phyloP scores from a whole-genome alignment of 768 basidiomycete genomes.

The Xanthoconium purpureum region DNA sequence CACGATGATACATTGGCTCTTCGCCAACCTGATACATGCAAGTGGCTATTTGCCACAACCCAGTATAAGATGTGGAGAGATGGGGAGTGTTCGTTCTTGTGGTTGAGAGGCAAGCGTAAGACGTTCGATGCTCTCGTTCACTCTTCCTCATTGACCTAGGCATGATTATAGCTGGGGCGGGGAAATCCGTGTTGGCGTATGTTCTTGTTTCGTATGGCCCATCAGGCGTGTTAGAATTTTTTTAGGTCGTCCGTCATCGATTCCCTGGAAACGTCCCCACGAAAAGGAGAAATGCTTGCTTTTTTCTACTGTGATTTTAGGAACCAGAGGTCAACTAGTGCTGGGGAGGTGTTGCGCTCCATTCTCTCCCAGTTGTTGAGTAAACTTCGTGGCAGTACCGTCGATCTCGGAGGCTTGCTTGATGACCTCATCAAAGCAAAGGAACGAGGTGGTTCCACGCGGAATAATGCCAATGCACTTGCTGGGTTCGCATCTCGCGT shows the following conservation, averaged over 20 bases:
- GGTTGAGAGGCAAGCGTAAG: slow-evolving; percentile 2
- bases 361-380: neutral
- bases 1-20: neutral
- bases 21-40: neutral
- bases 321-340: neutral
- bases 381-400: neutral
- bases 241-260: too few species aligned
- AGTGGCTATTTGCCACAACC: neutral
- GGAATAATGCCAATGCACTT: neutral
- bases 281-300: too few species aligned
- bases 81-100: neutral
- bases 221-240: too few species aligned
- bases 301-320: too few species aligned
- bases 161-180: neutral
- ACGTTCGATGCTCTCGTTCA: neutral
- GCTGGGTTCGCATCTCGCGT: neutral
- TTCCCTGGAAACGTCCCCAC: too few species aligned
- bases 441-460: neutral
- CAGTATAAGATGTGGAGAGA: neutral
- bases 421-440: neutral
- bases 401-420: neutral
- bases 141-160: neutral
- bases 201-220: too few species aligned
- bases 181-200: neutral
- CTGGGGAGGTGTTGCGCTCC: neutral